A percentile compares a stretch with the other conserved stretches of the same genome.
phyloP scores from a whole-genome alignment of 2,329 filamentous ascomycete species.

The Curvularia lunata region DNA sequence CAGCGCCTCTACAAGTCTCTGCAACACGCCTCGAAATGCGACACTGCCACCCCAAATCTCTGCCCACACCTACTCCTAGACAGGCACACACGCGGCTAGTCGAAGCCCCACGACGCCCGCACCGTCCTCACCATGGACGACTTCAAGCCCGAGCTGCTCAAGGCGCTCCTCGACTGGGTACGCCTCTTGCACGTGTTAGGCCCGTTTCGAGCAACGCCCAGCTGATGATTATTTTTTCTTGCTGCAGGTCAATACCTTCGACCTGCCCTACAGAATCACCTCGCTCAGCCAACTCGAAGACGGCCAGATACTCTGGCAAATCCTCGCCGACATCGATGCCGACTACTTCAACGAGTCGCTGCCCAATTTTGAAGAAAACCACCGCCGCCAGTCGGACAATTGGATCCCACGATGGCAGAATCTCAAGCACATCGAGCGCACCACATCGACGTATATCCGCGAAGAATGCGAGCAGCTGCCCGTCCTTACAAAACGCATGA shows the following conservation, averaged over 20 bases:
- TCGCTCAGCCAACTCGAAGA: constrained; percentile 55
- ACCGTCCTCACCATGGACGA: constrained; percentile 42
- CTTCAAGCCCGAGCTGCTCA: constrained; percentile 50
- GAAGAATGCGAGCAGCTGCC: constrained; percentile 53
- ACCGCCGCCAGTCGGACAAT: constrained; percentile 53
- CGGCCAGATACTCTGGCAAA: constrained; percentile 56
- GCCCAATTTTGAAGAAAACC: constrained; percentile 52
- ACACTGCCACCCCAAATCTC: constrained; percentile 12
- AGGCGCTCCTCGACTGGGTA: constrained; percentile 51
- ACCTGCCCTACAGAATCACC: constrained; percentile 46
- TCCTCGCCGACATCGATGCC: constrained; percentile 55
- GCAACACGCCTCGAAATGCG: constrained; percentile 39
- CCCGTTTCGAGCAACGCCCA: background rate
- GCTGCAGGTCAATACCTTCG: constrained; percentile 53
- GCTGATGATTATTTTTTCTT: background rate
- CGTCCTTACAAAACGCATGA: constrained; percentile 48
- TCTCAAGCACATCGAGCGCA: constrained; percentile 58
- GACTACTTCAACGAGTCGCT: constrained; percentile 57
- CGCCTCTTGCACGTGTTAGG: constrained; percentile 1
- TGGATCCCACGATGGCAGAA: constrained; percentile 62
- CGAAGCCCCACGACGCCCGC: constrained; percentile 4
- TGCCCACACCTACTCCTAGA: constrained; percentile 17
- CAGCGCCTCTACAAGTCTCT: constrained; percentile 20
- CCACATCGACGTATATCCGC: constrained; percentile 57
- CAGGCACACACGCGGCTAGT: background rate